Conservation (phyloP, 148 eudicot species). For the Rhododendron henanense region DNA sequence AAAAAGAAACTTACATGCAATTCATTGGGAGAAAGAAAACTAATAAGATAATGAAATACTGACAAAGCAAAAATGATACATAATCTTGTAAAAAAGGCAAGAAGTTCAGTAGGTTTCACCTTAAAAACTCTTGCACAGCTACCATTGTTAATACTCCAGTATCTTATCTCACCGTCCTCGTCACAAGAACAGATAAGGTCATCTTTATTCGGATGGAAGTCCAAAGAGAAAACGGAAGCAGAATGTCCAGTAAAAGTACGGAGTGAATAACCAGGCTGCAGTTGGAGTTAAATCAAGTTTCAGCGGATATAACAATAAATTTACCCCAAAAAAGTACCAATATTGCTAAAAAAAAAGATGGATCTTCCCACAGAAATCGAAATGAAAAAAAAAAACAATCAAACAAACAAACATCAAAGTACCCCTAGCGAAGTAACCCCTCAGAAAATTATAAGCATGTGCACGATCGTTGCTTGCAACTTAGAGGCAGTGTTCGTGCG, state of each 20-base stretch:
- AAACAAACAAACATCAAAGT: background rate
- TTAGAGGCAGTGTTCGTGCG: background rate
- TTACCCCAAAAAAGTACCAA: background rate
- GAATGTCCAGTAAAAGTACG: conserved; percentile 83
- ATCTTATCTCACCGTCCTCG: conserved; percentile 78
- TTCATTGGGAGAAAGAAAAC: background rate
- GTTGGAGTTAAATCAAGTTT: conserved; percentile 14
- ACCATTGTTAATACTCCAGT: conserved; percentile 73
- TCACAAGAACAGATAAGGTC: conserved; percentile 84
- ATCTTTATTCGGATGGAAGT: conserved; percentile 77
- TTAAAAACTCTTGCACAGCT: conserved; percentile 57
- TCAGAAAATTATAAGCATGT: background rate
- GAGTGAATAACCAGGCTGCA: conserved; percentile 70
- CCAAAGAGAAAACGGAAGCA: conserved; percentile 64
- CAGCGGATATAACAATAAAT: background rate
- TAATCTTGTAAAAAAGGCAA: background rate
- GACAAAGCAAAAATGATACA: background rate
- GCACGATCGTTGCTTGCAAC: background rate
- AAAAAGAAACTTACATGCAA: background rate
- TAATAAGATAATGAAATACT: background rate
- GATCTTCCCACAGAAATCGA: background rate
- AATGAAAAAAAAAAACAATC: background rate
- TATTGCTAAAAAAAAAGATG: background rate
- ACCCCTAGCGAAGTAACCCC: background rate
- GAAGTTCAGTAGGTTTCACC: conserved; percentile 28